phyloP scores from a whole-genome alignment of 768 basidiomycete species.

The Lactarius vividus region DNA sequence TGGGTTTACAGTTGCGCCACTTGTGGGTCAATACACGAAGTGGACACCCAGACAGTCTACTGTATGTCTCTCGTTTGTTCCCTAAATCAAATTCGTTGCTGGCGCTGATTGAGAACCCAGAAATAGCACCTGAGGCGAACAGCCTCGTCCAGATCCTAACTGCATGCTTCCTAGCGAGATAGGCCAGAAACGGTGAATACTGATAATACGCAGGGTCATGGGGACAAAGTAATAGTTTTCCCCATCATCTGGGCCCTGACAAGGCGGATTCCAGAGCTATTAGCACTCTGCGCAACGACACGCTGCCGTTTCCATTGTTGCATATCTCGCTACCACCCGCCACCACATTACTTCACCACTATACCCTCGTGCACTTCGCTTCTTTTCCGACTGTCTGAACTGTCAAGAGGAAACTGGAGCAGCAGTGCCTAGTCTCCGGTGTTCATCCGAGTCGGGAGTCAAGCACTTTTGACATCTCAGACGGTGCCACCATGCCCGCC shows the following conservation, averaged over 20 bases:
- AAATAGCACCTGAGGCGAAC: neutral
- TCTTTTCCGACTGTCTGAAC: neutral
- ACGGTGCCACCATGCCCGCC: neutral
- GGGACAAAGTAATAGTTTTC: neutral
- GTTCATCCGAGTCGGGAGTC: neutral
- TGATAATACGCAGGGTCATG: too few species aligned
- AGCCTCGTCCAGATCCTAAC: neutral
- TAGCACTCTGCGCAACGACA: neutral
- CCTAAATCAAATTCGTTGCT: slow-evolving; percentile 1
- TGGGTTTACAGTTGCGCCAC: neutral
- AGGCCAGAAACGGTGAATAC: neutral
- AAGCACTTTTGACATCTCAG: too few species aligned
- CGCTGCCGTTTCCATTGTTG: neutral
- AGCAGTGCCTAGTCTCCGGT: neutral
- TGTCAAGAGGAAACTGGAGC: neutral
- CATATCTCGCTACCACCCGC: neutral
- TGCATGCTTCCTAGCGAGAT: neutral
- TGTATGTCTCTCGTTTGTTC: neutral
- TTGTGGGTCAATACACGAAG: neutral
- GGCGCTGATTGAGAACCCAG: neutral
- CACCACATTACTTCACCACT: neutral
- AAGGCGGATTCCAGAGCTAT: neutral
- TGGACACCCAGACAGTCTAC: neutral
- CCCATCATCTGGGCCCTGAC: neutral
- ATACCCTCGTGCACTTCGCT: neutral